Conservation (phyloP, 164 flowering plant species). For the Paratinospora sagittata region DNA sequence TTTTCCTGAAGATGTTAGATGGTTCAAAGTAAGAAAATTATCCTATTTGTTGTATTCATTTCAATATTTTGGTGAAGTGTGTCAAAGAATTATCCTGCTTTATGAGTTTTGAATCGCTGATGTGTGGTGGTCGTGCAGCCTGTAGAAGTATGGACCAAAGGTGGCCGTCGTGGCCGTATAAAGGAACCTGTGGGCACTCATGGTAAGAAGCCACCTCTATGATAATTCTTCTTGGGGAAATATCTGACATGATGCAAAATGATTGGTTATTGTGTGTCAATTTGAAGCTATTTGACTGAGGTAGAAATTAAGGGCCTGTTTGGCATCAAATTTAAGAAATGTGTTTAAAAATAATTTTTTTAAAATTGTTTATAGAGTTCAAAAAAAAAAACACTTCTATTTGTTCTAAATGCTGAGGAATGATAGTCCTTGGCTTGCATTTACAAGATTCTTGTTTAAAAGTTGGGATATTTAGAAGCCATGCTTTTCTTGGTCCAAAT, state of each 20-base stretch:
- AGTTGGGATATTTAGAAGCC: neutral
- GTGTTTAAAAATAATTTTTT: neutral
- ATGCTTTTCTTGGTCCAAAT: neutral
- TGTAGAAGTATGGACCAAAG: slow-evolving; percentile 83
- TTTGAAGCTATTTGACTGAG: neutral
- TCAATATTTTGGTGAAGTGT: neutral
- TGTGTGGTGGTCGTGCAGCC: slow-evolving; percentile 45
- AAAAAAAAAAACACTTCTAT: too few relatives aligned
- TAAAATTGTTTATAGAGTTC: neutral
- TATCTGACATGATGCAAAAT: neutral
- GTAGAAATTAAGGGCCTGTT: too few relatives aligned
- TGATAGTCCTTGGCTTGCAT: too few relatives aligned
- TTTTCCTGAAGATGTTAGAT: slow-evolving; percentile 89
- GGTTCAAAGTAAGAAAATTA: slow-evolving; percentile 71
- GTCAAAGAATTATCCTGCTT: neutral
- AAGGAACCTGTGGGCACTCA: slow-evolving; percentile 98
- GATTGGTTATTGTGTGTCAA: neutral
- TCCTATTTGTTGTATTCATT: neutral
- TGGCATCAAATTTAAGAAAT: too few relatives aligned
- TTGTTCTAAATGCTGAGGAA: too few relatives aligned
- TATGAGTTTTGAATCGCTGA: neutral
- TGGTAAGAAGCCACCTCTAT: slow-evolving; percentile 38
- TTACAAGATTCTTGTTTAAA: neutral
- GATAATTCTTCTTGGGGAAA: neutral
- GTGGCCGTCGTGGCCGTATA: slow-evolving; percentile 89